These are phyloP conservation scores for Andrographis paniculata DNA, from an alignment of 305 asterid species.

Conservation along the genomic window DNA sequence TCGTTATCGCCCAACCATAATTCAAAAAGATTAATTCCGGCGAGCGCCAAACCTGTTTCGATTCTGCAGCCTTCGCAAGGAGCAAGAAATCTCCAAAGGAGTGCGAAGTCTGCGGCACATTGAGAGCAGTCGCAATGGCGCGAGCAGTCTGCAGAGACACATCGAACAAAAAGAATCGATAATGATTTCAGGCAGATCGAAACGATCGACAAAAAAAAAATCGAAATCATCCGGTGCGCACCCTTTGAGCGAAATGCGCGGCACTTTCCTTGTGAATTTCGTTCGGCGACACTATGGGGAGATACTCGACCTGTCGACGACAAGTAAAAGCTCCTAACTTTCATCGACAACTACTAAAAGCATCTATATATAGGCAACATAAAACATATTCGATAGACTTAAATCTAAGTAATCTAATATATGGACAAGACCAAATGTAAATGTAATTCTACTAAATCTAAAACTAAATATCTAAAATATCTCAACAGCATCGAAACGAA, in stretches of 20 bases:
- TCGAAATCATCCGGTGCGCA: constrained; percentile 26
- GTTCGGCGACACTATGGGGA: constrained; percentile 73
- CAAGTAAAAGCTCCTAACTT: too few relatives aligned
- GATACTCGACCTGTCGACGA: constrained; percentile 75
- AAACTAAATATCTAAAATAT: too few relatives aligned
- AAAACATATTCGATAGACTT: too few relatives aligned
- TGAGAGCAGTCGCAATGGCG: constrained; percentile 71
- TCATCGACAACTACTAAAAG: too few relatives aligned
- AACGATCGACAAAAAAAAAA: background rate
- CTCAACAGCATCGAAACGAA: too few relatives aligned
- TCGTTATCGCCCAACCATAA: background rate
- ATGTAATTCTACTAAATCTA: too few relatives aligned
- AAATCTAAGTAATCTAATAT: too few relatives aligned
- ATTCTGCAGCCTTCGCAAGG: constrained; percentile 60
- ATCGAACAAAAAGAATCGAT: constrained; percentile 1
- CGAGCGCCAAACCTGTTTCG: constrained; percentile 72
- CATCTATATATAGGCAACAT: too few relatives aligned
- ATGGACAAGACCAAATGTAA: too few relatives aligned
- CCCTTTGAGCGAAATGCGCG: constrained; percentile 63
- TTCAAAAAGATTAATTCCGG: background rate
- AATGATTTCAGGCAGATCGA: background rate
- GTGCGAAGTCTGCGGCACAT: constrained; percentile 76
- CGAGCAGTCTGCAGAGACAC: constrained; percentile 54
- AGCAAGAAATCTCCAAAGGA: constrained; percentile 79
- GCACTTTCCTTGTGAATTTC: constrained; percentile 79